Base-by-base conservation (phyloP, 305 asterid species). In the Fraxinus platypoda region DNA sequence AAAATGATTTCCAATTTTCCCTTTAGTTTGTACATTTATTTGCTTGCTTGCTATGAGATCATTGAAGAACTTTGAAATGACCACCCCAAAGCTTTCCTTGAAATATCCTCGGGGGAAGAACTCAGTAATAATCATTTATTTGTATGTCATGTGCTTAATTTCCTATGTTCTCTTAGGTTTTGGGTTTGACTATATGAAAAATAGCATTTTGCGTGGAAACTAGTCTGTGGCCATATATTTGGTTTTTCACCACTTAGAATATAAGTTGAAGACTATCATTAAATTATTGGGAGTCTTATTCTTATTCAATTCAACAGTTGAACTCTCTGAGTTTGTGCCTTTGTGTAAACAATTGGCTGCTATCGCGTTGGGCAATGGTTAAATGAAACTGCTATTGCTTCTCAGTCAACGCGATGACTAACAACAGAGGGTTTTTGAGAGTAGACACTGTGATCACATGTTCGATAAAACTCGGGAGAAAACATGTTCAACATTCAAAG, bases 41-140 rank as follows among this genome's bases (percentile, higher is more conserved):
- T 46, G 72, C 54, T 33, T 46, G 72, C 54, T 52, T 66, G 81
- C 78, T 46, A 71, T 79, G 85, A 83, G 54, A 74, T 81, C 64
- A 31, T 80, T 49, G 87, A 75, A 78, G 59, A 74, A 62, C 80
- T 46, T 35, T 74, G 38, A 17, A 59, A 57, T 38, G 34, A 17
- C 21, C 5, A 17, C 21, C 3, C 4, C 68, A 4, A 79, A 80
- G 81, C 82, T 81, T 71, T 64, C 81, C 49, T 76, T 49, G 62
- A 76, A 77, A 81, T 76, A 77, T 74, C 82, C 70, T 54, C 13
- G 12, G 23, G 64, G 31, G 1, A 66, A 81, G 26, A 76, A 35
- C 43, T 70, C 52, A 33, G 64, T 62, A 75, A 79, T 66, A 72
- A 52, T 30, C 73, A 75, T 46, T 77, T 52, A 52, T 17, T 52